phyloP scores from a whole-genome alignment of 1,139 yeast genomes.

The Blastobotrys apis region DNA sequence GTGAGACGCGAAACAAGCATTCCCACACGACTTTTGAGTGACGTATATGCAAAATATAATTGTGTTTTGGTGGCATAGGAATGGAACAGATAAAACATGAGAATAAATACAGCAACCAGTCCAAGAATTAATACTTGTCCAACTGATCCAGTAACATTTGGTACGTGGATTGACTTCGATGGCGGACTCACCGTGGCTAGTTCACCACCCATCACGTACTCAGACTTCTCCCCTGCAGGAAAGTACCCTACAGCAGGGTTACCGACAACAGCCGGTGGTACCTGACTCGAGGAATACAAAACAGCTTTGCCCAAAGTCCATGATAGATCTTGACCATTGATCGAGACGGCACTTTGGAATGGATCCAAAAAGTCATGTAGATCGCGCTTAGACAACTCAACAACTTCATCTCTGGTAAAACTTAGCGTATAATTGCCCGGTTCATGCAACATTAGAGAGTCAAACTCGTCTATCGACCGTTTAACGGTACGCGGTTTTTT shows the following conservation, averaged over 20 bases:
- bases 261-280: constrained; percentile 18
- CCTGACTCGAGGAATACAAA: constrained; percentile 45
- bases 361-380: constrained; percentile 38
- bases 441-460: constrained; percentile 2
- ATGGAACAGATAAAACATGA: constrained; percentile 3
- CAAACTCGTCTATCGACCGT: background rate
- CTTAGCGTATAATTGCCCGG: constrained; percentile 6
- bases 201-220: constrained; percentile 21
- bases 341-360: constrained; percentile 55
- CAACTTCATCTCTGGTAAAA: constrained; percentile 4
- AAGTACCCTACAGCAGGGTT: constrained; percentile 22
- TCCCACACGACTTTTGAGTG: background rate
- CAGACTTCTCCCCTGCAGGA: constrained; percentile 20
- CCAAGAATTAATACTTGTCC: background rate
- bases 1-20: background rate
- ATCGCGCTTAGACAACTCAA: constrained; percentile 13
- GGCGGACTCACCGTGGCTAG: constrained; percentile 7
- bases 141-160: no score
- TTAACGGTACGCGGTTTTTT: background rate
- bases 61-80: constrained; percentile 6
- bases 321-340: constrained; percentile 62
- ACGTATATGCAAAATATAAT: constrained; percentile 9
- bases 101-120: background rate
- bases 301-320: constrained; percentile 85
- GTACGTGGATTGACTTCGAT: no score